Base-by-base conservation (phyloP, 2,329 filamentous ascomycete species). In the Trichoderma sp. region DNA sequence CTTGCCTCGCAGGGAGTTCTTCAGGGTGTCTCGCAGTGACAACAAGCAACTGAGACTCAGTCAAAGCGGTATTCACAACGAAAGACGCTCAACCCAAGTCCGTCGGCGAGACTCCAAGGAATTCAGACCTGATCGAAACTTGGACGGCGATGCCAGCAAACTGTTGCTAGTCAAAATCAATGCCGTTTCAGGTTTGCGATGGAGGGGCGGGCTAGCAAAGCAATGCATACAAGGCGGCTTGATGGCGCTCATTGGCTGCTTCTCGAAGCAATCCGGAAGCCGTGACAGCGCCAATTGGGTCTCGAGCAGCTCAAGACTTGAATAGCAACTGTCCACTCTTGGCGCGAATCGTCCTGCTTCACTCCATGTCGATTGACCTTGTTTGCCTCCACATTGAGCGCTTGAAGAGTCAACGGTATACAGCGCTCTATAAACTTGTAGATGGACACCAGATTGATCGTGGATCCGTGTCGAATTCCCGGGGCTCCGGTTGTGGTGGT, bases 111-210 rank as follows among this genome's bases (percentile, higher is more conserved):
- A 52, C 34, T 28, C 50, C 17, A 52, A 12, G 50, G 9, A 55
- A 41, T 39, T 21, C 45, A 48, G 24, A 24, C 7, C 43, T 34
- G 43, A 58, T 58, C 43, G 55, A 30, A 62, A 45, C 48, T 30
- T 24, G 48, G 48, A 62, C n/a, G 58, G 41, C 43, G 47, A 62
- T 34, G 58, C 48, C 17, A 62, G 26, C 48, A 43, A 43, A 56
- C 28, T 47, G 50, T 63, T 41, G 60, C 50, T 63, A 54, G 26
- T 63, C 39, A 45, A 63, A 56, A 59, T 55, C 64, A 65, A 59
- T 54, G 51, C 60, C 51, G 64, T 65, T 65, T 65, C 64, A 65
- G 64, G 64, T 65, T n/a, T 50, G 52, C 48, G 21, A 43, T 59
- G 19, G 64, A 57, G 64, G 64, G 64, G 57, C 64, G 47, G 34